A percentile compares a stretch with the other conserved stretches of the same genome.
These are phyloP conservation scores for Puccinia hordei DNA, from an alignment of 1,284 basidiomycete genomes.

Conservation along the genomic window DNA sequence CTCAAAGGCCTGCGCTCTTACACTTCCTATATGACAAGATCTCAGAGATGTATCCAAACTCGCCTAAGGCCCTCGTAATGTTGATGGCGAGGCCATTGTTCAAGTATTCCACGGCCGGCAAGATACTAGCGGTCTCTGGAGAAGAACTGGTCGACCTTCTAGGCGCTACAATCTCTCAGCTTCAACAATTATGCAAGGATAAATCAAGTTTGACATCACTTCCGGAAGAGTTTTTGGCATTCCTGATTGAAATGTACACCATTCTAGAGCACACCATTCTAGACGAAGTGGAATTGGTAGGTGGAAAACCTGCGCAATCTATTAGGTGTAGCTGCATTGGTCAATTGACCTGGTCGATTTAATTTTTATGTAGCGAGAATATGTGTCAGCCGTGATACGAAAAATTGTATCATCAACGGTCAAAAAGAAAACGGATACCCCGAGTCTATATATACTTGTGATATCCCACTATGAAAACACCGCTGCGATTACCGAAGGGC, in stretches of 20 bases:
- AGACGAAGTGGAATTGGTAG: slow-evolving; percentile 36
- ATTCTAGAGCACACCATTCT: slow-evolving; percentile 26
- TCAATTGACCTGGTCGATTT: not conserved
- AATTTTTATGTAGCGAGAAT: slow-evolving; percentile 21
- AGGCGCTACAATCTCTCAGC: slow-evolving; percentile 18
- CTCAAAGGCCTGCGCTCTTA: slow-evolving; percentile 36
- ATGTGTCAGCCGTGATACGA: slow-evolving; percentile 26
- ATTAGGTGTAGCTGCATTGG: not conserved
- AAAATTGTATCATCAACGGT: slow-evolving; percentile 7
- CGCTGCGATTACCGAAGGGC: not conserved
- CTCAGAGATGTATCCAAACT: slow-evolving; percentile 38
- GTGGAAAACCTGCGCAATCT: not conserved
- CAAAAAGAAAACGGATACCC: slow-evolving; percentile 31
- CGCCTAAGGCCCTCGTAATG: slow-evolving; percentile 35
- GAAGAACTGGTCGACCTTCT: slow-evolving; percentile 41
- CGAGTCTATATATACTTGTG: slow-evolving; percentile 9
- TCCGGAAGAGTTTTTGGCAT: slow-evolving; percentile 41
- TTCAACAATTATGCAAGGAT: slow-evolving; percentile 39
- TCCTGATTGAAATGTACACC: slow-evolving; percentile 36
- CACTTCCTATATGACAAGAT: slow-evolving; percentile 32
- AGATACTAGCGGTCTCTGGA: not conserved
- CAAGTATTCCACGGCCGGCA: slow-evolving; percentile 3
- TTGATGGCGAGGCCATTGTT: slow-evolving; percentile 20
- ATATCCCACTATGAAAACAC: slow-evolving; percentile 15
- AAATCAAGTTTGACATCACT: slow-evolving; percentile 8